Evolutionary conservation across 2,329 filamentous ascomycete species (phyloP).

Genomic region (Aureobasidium sp.): DNA sequence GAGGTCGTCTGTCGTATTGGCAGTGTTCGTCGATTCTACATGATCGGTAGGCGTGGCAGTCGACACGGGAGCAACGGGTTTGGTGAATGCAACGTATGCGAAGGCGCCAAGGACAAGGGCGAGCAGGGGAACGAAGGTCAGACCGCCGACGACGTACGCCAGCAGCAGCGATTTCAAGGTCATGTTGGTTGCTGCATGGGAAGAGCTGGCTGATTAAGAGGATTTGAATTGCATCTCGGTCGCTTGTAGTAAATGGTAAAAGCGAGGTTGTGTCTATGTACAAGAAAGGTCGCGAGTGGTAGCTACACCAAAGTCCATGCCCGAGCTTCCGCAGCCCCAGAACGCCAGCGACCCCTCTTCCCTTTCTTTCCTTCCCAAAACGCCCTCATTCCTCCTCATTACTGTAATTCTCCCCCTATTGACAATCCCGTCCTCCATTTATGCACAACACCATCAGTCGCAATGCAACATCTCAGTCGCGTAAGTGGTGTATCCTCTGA

Average conservation of each 20-base stretch:
- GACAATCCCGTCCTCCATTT: not conserved
- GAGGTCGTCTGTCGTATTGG: constrained; percentile 25
- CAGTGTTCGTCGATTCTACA: not conserved
- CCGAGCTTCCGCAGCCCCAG: constrained; percentile 4
- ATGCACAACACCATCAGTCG: not conserved
- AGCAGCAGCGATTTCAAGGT: constrained; percentile 53
- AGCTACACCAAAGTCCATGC: not conserved
- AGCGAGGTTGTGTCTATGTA: not conserved
- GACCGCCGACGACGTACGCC: constrained; percentile 75
- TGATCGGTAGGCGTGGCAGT: not conserved
- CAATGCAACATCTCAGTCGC: not conserved
- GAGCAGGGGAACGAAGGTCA: constrained; percentile 78
- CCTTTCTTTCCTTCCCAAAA: not conserved
- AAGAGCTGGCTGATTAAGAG: not conserved
- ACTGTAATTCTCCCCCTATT: not conserved
- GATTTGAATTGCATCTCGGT: not conserved
- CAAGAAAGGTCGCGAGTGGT: constrained; percentile 2
- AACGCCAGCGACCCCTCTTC: constrained; percentile 9
- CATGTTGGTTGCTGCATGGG: constrained; percentile 20
- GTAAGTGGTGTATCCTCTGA: not conserved
- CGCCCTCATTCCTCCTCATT: constrained; percentile 6
- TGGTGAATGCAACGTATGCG: constrained; percentile 61
- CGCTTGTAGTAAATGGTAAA: not conserved
- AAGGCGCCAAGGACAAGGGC: constrained; percentile 55
- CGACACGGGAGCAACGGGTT: not conserved